Conservation (phyloP, 2,329 filamentous ascomycete species). For the Pseudogymnoascus sp. region DNA sequence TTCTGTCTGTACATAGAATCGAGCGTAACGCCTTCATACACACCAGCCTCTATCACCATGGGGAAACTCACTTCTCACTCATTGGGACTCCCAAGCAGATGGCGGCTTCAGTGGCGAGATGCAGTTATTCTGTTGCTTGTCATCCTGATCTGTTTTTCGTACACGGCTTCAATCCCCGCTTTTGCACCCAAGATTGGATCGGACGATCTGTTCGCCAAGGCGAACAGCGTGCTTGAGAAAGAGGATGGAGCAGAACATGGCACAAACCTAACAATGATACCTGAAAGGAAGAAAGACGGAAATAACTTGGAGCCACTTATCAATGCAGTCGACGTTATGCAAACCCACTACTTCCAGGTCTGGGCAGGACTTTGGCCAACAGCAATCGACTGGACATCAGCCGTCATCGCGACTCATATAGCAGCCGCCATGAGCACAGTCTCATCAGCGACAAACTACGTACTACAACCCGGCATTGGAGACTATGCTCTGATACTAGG, state of each 20-base stretch:
- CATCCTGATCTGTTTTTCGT: background rate
- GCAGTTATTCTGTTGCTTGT: background rate
- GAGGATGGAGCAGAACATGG: background rate
- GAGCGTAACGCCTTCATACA: background rate
- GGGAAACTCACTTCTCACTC: background rate
- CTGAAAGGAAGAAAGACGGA: conserved; percentile 4
- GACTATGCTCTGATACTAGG: conserved; percentile 30
- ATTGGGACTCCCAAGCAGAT: background rate
- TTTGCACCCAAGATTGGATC: background rate
- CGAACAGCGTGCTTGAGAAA: background rate
- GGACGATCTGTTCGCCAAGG: background rate
- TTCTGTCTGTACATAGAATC: background rate
- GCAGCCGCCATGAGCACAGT: conserved; percentile 66
- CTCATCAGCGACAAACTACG: conserved; percentile 48
- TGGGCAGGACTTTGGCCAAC: conserved; percentile 76
- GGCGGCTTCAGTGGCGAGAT: background rate
- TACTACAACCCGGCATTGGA: conserved; percentile 13
- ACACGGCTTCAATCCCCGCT: background rate
- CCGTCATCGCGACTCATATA: conserved; percentile 73
- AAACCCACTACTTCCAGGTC: conserved; percentile 66
- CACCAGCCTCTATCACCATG: background rate
- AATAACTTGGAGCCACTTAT: conserved; percentile 29
- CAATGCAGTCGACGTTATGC: conserved; percentile 64
- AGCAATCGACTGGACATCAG: conserved; percentile 89
- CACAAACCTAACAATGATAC: conserved; percentile 1